Conservation (phyloP, 352 stramenopile genomes). For the Phytophthora aleatoria region DNA sequence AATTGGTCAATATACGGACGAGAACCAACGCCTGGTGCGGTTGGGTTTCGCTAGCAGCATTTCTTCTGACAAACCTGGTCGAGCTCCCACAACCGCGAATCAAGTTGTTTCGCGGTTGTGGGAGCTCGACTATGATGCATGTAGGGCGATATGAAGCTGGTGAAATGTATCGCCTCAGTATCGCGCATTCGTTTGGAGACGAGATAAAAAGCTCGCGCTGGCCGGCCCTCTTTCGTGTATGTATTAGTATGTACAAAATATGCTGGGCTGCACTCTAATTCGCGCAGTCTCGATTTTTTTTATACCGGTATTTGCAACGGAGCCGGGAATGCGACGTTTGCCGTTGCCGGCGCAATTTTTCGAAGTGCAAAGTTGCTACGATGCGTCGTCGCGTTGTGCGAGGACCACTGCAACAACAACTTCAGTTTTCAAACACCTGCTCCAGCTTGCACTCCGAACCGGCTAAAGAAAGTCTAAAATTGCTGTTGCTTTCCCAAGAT, state of each 20-base stretch:
- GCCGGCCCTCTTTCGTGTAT: too few species aligned
- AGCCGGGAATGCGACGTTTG: constrained; percentile 26
- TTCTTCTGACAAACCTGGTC: constrained; percentile 1
- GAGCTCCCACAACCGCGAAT: constrained; percentile 12
- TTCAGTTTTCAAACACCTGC: constrained; percentile 29
- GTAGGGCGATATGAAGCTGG: neutral
- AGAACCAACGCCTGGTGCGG: constrained; percentile 10
- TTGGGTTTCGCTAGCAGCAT: constrained; percentile 10
- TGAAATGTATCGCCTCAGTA: neutral
- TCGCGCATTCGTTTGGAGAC: too few species aligned
- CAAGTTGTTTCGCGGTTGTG: neutral
- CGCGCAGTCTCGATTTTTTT: constrained; percentile 1
- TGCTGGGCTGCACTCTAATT: too few species aligned
- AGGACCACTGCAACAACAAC: neutral
- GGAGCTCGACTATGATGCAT: neutral
- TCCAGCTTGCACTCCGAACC: neutral
- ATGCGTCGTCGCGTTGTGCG: constrained; percentile 15
- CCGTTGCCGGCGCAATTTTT: neutral
- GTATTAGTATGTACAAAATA: too few species aligned
- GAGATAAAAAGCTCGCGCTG: too few species aligned
- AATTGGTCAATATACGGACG: constrained; percentile 24
- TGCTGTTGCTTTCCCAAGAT: constrained; percentile 10
- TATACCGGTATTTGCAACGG: constrained; percentile 1
- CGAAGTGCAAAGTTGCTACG: constrained; percentile 11
- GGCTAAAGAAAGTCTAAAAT: constrained; percentile 23